Percentiles rank a stretch among this genome's conserved stretches.
Evolutionary conservation across 2,329 filamentous ascomycete genomes (phyloP).

Genomic region (Herpotrichia juniperi): DNA sequence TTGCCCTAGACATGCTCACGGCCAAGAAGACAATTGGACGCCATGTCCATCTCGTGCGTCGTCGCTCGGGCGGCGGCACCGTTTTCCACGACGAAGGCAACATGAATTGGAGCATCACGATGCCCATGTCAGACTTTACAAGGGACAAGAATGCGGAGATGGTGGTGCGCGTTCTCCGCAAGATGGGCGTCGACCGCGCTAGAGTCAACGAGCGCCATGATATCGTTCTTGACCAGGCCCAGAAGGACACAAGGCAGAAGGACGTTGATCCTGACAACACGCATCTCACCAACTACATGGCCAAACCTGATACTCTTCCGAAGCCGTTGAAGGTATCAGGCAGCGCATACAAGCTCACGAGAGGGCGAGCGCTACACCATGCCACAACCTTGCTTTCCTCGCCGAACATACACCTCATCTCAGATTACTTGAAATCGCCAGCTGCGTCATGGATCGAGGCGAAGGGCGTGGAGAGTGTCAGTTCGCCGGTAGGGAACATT

Average conservation of each 20-base stretch:
- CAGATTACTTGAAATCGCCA: conserved; percentile 76
- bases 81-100: conserved; percentile 96
- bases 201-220: conserved; percentile 91
- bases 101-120: conserved; percentile 93
- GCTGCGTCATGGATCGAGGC: conserved; percentile 77
- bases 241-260: conserved; percentile 22
- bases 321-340: conserved; percentile 79
- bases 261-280: conserved; percentile 45
- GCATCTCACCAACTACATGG: conserved; percentile 52
- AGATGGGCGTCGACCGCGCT: conserved; percentile 63
- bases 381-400: conserved; percentile 86
- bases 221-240: conserved; percentile 74
- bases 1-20: conserved; percentile 70
- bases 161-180: conserved; percentile 81
- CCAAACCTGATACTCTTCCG: conserved; percentile 32
- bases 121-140: conserved; percentile 76
- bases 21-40: conserved; percentile 41
- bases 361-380: conserved; percentile 83
- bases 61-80: conserved; percentile 86
- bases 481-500: conserved; percentile 83
- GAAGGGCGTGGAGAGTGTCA: conserved; percentile 88
- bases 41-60: conserved; percentile 71
- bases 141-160: conserved; percentile 89
- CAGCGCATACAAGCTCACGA: conserved; percentile 91
- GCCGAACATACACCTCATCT: conserved; percentile 73